Conservation (phyloP, 2,329 filamentous ascomycete species). For the Fusarium dimerum region DNA sequence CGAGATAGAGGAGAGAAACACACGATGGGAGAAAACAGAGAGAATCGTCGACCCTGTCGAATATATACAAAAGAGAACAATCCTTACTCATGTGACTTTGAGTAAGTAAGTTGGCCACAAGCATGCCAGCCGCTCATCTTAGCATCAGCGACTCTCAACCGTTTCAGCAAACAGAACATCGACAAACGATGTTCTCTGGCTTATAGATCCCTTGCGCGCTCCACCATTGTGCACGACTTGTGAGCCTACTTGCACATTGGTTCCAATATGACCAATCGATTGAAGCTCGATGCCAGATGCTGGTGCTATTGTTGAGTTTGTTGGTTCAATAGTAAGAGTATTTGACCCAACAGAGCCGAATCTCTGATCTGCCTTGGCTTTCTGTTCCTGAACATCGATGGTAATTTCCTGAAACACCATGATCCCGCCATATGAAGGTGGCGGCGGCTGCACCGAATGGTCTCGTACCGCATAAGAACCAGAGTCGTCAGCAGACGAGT, state of each 20-base stretch:
- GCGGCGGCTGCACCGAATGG: constrained; percentile 22
- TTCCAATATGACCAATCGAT: constrained; percentile 25
- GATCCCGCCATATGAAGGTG: constrained; percentile 50
- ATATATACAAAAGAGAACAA: neutral
- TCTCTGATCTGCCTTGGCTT: constrained; percentile 7
- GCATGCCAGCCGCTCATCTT: neutral
- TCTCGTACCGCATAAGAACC: constrained; percentile 23
- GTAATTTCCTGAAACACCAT: constrained; percentile 64
- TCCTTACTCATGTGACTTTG: neutral
- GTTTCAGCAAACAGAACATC: constrained; percentile 28
- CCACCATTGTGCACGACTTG: constrained; percentile 15
- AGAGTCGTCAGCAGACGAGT: constrained; percentile 14
- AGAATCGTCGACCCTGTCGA: neutral
- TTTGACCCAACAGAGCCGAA: constrained; percentile 7
- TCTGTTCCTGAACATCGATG: constrained; percentile 44
- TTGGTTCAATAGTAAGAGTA: constrained; percentile 8
- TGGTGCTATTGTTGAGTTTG: constrained; percentile 9
- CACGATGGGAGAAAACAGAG: neutral
- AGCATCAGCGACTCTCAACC: constrained; percentile 20
- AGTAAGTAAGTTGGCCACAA: neutral
- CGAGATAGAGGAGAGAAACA: too few relatives aligned
- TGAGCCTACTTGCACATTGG: constrained; percentile 22
- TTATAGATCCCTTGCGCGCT: constrained; percentile 14
- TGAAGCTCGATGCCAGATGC: constrained; percentile 25
- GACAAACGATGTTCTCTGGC: constrained; percentile 22